These are phyloP conservation scores for Schwanniomyces occidentalis DNA, from an alignment of 805 yeast genomes.

Conservation along the genomic window DNA sequence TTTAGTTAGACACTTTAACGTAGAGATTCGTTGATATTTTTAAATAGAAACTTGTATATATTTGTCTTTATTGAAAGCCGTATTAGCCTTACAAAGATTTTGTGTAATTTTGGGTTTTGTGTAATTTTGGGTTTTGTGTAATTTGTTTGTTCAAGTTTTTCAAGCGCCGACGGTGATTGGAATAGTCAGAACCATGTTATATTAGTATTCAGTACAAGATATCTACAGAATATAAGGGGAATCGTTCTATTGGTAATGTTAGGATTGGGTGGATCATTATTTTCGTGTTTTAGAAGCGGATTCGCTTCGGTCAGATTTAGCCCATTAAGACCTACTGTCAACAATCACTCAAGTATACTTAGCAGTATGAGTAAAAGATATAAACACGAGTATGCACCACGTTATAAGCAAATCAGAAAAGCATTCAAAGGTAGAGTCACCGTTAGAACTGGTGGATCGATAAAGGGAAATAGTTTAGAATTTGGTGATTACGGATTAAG, in stretches of 20 bases:
- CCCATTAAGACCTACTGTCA: neutral
- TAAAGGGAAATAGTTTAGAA: slow-evolving; percentile 78
- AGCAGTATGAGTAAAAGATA: slow-evolving; percentile 29
- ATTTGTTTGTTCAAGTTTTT: neutral
- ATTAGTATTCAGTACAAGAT: too few species aligned
- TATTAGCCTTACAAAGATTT: too few species aligned
- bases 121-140: slow-evolving; percentile 5
- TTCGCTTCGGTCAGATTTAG: neutral
- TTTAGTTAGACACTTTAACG: slow-evolving; percentile 52
- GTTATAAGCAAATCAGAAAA: slow-evolving; percentile 65
- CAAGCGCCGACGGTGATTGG: too few species aligned
- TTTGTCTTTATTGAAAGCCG: too few species aligned
- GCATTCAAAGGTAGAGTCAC: slow-evolving; percentile 93
- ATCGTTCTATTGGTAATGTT: slow-evolving; percentile 4
- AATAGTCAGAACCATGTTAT: too few species aligned
- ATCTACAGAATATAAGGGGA: too few species aligned
- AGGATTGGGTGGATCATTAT: slow-evolving; percentile 8
- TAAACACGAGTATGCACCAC: slow-evolving; percentile 77
- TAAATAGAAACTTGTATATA: slow-evolving; percentile 9
- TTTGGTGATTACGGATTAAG: slow-evolving; percentile 87
- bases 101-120: too few species aligned
- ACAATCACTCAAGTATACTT: neutral
- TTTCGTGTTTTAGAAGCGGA: neutral
- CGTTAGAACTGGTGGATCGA: slow-evolving; percentile 92
- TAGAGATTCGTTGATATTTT: slow-evolving; percentile 50